These are phyloP conservation scores for Hyphodiscus hymeniophilus DNA, from an alignment of 495 filamentous ascomycete genomes.

Conservation along the genomic window DNA sequence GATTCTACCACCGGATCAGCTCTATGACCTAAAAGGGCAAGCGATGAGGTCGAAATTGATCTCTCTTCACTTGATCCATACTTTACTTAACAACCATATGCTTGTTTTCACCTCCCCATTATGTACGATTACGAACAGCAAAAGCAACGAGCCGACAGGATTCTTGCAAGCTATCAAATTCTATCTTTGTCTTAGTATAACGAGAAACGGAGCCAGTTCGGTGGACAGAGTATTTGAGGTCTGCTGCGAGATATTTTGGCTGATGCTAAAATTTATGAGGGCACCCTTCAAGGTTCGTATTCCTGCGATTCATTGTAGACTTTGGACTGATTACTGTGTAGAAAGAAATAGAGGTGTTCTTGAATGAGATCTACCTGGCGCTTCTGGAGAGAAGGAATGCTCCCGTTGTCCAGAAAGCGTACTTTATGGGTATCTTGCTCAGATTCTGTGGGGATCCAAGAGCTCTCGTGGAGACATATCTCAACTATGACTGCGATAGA, in stretches of 20 bases:
- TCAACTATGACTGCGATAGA: conserved; percentile 97
- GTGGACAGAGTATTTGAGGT: conserved; percentile 90
- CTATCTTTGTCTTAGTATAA: conserved; percentile 88
- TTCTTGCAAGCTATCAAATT: conserved; percentile 96
- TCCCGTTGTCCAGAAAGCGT: conserved; percentile 82
- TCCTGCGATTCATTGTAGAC: background rate
- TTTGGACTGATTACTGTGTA: conserved; percentile 24
- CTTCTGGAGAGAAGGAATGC: conserved; percentile 84
- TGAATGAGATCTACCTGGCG: conserved; percentile 95
- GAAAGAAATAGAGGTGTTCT: conserved; percentile 96
- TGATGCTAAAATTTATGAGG: conserved; percentile 90
- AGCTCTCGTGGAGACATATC: conserved; percentile 88
- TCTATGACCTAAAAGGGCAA: conserved; percentile 85
- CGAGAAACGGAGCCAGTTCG: conserved; percentile 88
- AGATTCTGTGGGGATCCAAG: conserved; percentile 76
- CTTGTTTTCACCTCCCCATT: conserved; percentile 79
- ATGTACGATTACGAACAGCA: conserved; percentile 81
- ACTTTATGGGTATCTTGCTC: conserved; percentile 79
- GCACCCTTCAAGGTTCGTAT: conserved; percentile 76
- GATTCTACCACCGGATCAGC: conserved; percentile 75
- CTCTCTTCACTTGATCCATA: conserved; percentile 89
- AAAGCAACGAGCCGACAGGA: conserved; percentile 72
- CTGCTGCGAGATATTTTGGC: conserved; percentile 94
- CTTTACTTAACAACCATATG: conserved; percentile 85
- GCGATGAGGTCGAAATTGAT: conserved; percentile 96